Base-by-base conservation (phyloP, 305 asterid species). In the Withania somnifera region DNA sequence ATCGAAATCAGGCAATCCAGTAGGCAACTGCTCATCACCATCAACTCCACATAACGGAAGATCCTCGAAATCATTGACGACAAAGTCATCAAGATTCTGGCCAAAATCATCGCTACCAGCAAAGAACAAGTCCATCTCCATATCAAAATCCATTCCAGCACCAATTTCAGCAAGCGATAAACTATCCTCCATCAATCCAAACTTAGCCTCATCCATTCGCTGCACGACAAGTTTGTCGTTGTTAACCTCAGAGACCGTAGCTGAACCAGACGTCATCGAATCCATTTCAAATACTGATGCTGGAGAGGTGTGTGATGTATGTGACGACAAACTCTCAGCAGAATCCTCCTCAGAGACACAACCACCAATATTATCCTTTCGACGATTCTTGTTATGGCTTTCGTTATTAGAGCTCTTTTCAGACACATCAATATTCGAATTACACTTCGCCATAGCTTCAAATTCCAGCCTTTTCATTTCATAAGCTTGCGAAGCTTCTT, bases 401-500 rank as follows among this genome's bases (percentile, higher is more conserved):
- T n/a, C 78, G 5, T 71, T 86, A 6, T 80, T 79, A 0, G 87
- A 86, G 22, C 79, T 61, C 80, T 85, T 91, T 5, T 79, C 88
- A 4, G 87, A 67, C 0, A 85, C 64, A 28, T 81, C 58, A 7
- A 61, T 42, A 71, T 47, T 68, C 40, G 6, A 36, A 1, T n/a
- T 56, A 1, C 67, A 38, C 7, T 47, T 82, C 0, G 85, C 86
- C 92, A 85, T 56, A 0, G 91, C 91, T 78, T 91, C 93, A 15
- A 91, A 95, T 68, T 95, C 97, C 1, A 90, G 71, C 0, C 94
- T 85, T 71, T 89, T 95, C 6, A 6, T 7, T 51, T 95, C 99
- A 68, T 95, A 95, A 34, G 97, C 99, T 8, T 19, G 40, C 0
- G 98, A 88, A 1, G 99, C 99, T 22, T 89, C 97, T 77, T 93